Base-by-base conservation (phyloP, 495 filamentous ascomycete species). In the Daldinia decipiens region DNA sequence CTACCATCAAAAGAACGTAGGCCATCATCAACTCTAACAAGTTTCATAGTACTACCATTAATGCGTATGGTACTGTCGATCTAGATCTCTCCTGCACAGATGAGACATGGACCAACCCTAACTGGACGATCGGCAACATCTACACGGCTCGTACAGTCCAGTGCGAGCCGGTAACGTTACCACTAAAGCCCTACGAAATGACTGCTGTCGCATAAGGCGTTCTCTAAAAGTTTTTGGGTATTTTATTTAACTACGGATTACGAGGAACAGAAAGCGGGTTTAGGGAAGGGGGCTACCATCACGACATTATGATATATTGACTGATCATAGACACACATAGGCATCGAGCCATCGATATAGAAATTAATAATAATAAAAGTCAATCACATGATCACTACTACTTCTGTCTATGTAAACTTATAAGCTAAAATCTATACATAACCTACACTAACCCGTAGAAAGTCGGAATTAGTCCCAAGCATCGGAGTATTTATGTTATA, bases 81-180 rank as follows among this genome's bases (percentile, higher is more conserved):
- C 51, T 82, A 29, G 71, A 63, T 4, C 74, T 82, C 13, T 59
- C 64, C 19, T 84, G 82, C 76, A 75, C 66, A 0, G 79, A 81
- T 21, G 67, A 65, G 19, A 71, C 64, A 0, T 81, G 70, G 67
- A 54, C 72, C 69, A 83, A 84, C 72, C 75, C 78, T 4, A 70
- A 81, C 73, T 84, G 81, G 81, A 73, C 66, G 0, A 63, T 75
- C 7, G 82, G 82, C 7, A 54, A 82, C 56, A 81, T 78, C 50
- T 84, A 83, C 66, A 80, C 81, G 2, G 62, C 39, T 47, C 75
- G 80, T 8, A 59, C 60, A 24, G 73, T 83, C 45, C 64, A 56
- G 19, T 84, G 82, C 62, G 53, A 17, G 8, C 77, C 76, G 1
- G 72, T 79, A 5, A 72, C 75, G 8, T 12, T 75, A 4, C 65